Conservation (phyloP, 257 asterid species). For the Petrea volubilis region DNA sequence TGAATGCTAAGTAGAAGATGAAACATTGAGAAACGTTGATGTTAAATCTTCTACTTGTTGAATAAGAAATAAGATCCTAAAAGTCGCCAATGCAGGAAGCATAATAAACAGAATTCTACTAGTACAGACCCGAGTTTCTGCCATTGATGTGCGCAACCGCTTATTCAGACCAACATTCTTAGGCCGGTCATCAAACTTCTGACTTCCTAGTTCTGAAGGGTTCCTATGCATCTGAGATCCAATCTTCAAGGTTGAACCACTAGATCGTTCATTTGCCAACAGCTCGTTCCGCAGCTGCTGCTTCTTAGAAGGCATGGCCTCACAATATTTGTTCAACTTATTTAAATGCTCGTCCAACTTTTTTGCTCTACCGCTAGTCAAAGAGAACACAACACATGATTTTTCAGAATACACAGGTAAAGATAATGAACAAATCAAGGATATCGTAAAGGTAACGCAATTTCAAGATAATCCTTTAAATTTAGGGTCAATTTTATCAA, state of each 20-base stretch:
- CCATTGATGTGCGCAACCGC: constrained; percentile 86
- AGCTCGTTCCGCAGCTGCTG: constrained; percentile 72
- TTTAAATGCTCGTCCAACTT: constrained; percentile 72
- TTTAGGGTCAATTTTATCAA: neutral
- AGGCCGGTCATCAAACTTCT: constrained; percentile 76
- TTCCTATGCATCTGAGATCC: constrained; percentile 76
- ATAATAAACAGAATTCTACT: constrained; percentile 24
- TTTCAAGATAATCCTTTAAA: constrained; percentile 4
- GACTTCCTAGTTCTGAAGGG: constrained; percentile 59
- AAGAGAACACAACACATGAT: constrained; percentile 28
- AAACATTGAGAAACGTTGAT: neutral
- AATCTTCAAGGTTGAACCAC: constrained; percentile 63
- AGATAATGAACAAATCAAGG: neutral
- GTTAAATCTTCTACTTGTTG: neutral
- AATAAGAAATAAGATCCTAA: constrained; percentile 10
- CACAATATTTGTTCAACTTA: constrained; percentile 61
- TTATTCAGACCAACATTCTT: constrained; percentile 73
- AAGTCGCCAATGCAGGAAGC: constrained; percentile 16
- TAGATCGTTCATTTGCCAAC: constrained; percentile 68
- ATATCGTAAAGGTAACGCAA: neutral
- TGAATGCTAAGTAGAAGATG: constrained; percentile 5
- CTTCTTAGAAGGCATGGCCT: constrained; percentile 62
- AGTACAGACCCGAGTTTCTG: constrained; percentile 87
- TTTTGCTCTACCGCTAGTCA: constrained; percentile 76
- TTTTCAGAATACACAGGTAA: constrained; percentile 21